Evolutionary conservation across 495 filamentous ascomycete species (phyloP), one percentile per base, ranked within the genome.

Genomic region (Penicillium dipodomyicola): DNA sequence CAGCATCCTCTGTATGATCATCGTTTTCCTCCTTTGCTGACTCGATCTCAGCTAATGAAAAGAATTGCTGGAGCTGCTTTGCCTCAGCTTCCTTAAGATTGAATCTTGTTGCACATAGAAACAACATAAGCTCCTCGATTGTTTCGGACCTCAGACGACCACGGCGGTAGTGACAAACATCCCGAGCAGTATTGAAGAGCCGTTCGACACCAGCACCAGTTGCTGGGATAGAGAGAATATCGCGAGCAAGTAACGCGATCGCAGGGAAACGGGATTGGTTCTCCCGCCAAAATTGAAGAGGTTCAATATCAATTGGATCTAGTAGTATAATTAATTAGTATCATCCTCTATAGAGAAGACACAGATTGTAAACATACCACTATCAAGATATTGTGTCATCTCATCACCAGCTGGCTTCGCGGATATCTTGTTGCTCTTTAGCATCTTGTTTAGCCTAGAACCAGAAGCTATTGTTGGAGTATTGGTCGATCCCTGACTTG

Each of bases 111-210:
- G 15, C 25, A 51, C n/a, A 52, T n/a, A n/a, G n/a, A n/a, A n/a
- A n/a, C n/a, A n/a, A n/a, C n/a, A n/a, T n/a, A n/a, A n/a, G n/a
- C n/a, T n/a, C n/a, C n/a, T n/a, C n/a, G n/a, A n/a, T n/a, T n/a
- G n/a, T n/a, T n/a, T n/a, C n/a, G n/a, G 14, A 27, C 0, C 44
- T 43, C 32, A 44, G 3, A 20, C 20, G 5, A n/a, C n/a, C 19
- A 17, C 32, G 20, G 27, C 8, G n/a, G 22, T 44, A 52, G 14
- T 52, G 27, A 40, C 30, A 52, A 9, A 42, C 27, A 52, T 40
- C 49, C 10, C 27, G 17, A 52, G 23, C 30, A 29, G 22, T 52
- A 19, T 52, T 30, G 42, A 52, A 52, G 3, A 52, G 22, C n/a
- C 27, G 12, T 43, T 44, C 4, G 8, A 53, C 14, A 20, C 15